Evolutionary conservation across 768 basidiomycete genomes (phyloP), one percentile per base, ranked within the genome.

Genomic region (Neoboletus subvelutipes): DNA sequence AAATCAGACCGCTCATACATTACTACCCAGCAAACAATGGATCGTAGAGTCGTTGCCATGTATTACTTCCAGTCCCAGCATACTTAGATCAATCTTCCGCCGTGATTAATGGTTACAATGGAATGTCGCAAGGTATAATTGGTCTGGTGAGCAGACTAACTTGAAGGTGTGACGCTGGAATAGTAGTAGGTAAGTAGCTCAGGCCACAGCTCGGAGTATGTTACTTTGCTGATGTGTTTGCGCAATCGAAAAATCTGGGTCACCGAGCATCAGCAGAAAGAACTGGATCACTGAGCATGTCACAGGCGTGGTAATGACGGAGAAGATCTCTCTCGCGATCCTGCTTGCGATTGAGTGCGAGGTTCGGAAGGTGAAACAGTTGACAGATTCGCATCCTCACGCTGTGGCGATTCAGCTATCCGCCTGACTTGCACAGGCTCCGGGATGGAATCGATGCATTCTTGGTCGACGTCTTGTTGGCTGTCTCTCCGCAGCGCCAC

Each of bases 61-160:
- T 12, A 50, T 10, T 36, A 15, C 34, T 5, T 2, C 34, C 10
- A 33, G 24, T 6, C 24, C 36, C 26, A 29, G 12, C 37, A 9
- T 20, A 10, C 24, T 26, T 18, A 7, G 11, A 29, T 29, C 28
- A 11, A 22, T 17, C 28, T 29, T 50, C 18, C 3, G 9, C 33
- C 20, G 12, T 26, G 15, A 37, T 40, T 18, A 48, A 33, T 22
- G 26, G 33, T 53, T 15, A 17, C 28, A 7, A 51, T 46, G 15
- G 9, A 48, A 41, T 24, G 11, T 36, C 31, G 13, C 34, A 63
- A 11, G 61, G 52, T 62, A 62, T 62, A 22, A n/a, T n/a, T n/a
- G n/a, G n/a, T n/a, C n/a, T n/a, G n/a, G n/a, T n/a, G n/a, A n/a
- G n/a, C n/a, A n/a, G n/a, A n/a, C n/a, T n/a, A n/a, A n/a, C n/a